phyloP scores from a whole-genome alignment of 179 eudicot species.

The Actinidia arguta region DNA sequence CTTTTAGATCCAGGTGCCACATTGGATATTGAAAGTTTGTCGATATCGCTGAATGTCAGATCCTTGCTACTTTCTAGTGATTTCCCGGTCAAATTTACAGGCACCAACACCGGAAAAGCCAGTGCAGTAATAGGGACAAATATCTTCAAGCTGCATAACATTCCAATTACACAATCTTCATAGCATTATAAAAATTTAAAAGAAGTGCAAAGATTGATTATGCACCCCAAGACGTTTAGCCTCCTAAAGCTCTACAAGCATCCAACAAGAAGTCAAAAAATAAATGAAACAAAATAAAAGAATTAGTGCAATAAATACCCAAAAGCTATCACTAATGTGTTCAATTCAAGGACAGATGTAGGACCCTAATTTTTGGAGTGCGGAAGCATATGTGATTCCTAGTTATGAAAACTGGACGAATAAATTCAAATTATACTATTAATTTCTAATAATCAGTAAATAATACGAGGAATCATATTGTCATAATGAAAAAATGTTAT shows the following conservation, averaged over 20 bases:
- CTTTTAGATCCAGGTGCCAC: conserved; percentile 78
- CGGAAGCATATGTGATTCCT: too few relatives aligned
- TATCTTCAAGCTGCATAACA: conserved; percentile 84
- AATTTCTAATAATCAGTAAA: too few relatives aligned
- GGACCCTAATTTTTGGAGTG: too few relatives aligned
- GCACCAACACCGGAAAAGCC: conserved; percentile 77
- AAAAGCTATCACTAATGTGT: neutral
- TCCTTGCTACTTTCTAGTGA: conserved; percentile 53
- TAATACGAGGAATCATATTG: too few relatives aligned
- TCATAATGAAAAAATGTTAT: too few relatives aligned
- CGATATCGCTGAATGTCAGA: conserved; percentile 71
- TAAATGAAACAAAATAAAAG: too few relatives aligned
- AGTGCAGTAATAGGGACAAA: conserved; percentile 83
- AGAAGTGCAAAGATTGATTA: neutral
- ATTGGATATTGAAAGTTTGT: conserved; percentile 94
- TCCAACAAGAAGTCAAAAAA: neutral
- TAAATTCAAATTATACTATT: too few relatives aligned
- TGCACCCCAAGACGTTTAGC: neutral
- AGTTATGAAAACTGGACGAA: too few relatives aligned
- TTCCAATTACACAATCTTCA: neutral
- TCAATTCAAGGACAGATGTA: too few relatives aligned
- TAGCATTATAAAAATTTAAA: neutral
- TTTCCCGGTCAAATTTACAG: conserved; percentile 84
- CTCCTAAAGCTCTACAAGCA: neutral
- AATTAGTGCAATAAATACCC: neutral